Percentiles rank a stretch among this genome's conserved stretches.
Evolutionary conservation across 352 stramenopile species (phyloP).

Genomic region (Phytophthora ohioensis): DNA sequence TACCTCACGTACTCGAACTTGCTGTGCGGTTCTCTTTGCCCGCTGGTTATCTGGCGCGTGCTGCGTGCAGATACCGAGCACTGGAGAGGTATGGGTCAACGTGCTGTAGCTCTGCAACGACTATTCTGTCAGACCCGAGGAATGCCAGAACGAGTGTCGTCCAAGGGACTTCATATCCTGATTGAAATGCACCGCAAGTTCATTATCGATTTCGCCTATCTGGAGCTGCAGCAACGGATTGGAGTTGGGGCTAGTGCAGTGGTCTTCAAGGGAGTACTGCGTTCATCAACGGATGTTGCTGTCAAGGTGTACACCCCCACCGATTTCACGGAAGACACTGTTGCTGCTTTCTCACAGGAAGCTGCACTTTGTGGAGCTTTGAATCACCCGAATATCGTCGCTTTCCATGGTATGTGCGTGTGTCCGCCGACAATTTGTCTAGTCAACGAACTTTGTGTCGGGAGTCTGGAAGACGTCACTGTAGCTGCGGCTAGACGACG

Average conservation of each 20-base stretch:
- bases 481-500: conserved; percentile 45
- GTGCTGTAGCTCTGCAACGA: conserved; percentile 51
- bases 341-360: conserved; percentile 69
- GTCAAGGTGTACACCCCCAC: conserved; percentile 77
- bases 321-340: conserved; percentile 66
- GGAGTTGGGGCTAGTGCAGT: conserved; percentile 57
- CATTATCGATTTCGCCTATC: conserved; percentile 76
- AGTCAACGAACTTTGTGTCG: conserved; percentile 74
- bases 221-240: conserved; percentile 63
- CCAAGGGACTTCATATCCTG: conserved; percentile 66
- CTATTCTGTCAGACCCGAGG: conserved; percentile 58
- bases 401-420: conserved; percentile 73
- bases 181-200: conserved; percentile 81
- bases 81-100: conserved; percentile 63
- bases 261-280: conserved; percentile 61
- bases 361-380: conserved; percentile 63
- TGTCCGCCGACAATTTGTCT: conserved; percentile 72
- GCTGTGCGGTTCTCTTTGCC: conserved; percentile 58
- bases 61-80: conserved; percentile 67
- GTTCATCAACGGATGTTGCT: conserved; percentile 59
- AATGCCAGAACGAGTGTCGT: conserved; percentile 60
- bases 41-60: conserved; percentile 72
- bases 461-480: conserved; percentile 65
- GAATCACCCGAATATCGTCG: conserved; percentile 70
- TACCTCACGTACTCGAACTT: conserved; percentile 71